Evolutionary conservation across 805 yeast species (phyloP).

Genomic region (Ogataea salicorniae): DNA sequence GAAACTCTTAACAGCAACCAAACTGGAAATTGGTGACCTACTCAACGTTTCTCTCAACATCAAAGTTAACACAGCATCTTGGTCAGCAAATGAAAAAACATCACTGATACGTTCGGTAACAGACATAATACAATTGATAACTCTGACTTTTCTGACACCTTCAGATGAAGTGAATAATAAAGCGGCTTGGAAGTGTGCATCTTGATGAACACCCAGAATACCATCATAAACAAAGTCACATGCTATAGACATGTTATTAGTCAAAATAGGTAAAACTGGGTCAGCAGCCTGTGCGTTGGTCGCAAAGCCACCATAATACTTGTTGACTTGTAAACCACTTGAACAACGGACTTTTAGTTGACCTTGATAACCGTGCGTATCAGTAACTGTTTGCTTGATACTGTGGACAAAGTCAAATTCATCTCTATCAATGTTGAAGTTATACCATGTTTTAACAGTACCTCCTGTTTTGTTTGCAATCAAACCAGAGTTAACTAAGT

Average conservation of each 20-base stretch:
- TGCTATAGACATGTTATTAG: constrained; percentile 59
- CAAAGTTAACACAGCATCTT: constrained; percentile 54
- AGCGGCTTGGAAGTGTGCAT: constrained; percentile 90
- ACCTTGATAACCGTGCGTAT: constrained; percentile 68
- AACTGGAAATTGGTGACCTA: constrained; percentile 36
- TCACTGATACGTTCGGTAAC: constrained; percentile 70
- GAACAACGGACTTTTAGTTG: constrained; percentile 83
- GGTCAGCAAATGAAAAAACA: constrained; percentile 76
- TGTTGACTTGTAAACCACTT: constrained; percentile 73
- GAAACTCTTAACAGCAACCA: constrained; percentile 29
- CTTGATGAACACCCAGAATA: constrained; percentile 59
- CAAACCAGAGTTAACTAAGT: constrained; percentile 66
- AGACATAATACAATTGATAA: constrained; percentile 77
- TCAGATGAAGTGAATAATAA: constrained; percentile 70
- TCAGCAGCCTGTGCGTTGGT: constrained; percentile 41
- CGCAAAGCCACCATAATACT: constrained; percentile 61
- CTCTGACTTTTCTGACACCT: constrained; percentile 81
- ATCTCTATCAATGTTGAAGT: constrained; percentile 65
- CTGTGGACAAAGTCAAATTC: constrained; percentile 58
- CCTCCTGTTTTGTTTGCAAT: constrained; percentile 73
- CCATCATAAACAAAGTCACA: constrained; percentile 76
- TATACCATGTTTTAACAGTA: constrained; percentile 52
- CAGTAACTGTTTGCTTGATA: constrained; percentile 45
- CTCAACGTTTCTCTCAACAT: constrained; percentile 44
- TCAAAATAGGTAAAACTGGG: constrained; percentile 65